Percentiles rank a stretch among this genome's conserved stretches.
Conservation (phyloP, 495 filamentous ascomycete species). For the Pyronema domesticum region DNA sequence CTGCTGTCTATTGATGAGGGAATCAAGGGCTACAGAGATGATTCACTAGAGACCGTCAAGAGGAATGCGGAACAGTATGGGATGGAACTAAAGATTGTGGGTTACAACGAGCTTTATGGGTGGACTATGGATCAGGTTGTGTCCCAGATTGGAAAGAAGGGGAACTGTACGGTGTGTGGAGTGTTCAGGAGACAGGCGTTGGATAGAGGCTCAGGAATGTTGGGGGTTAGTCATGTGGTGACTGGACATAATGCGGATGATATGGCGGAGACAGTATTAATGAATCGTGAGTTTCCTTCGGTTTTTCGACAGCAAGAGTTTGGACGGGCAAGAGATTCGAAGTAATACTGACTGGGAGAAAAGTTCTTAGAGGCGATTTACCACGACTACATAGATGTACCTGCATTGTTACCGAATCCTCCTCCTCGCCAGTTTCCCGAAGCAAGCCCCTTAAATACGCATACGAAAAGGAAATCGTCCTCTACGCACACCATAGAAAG, state of each 20-base stretch:
- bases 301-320: background rate
- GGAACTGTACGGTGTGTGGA: constrained; percentile 97
- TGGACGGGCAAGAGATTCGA: background rate
- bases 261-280: constrained; percentile 93
- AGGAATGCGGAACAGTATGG: constrained; percentile 76
- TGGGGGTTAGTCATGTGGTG: constrained; percentile 85
- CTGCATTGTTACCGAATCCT: constrained; percentile 72
- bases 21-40: constrained; percentile 90
- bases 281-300: constrained; percentile 43
- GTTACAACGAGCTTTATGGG: constrained; percentile 87
- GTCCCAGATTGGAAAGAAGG: constrained; percentile 86
- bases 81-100: constrained; percentile 77
- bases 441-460: constrained; percentile 96
- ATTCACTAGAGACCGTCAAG: constrained; percentile 90
- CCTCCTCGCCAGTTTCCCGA: constrained; percentile 60
- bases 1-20: constrained; percentile 91
- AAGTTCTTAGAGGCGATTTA: constrained; percentile 67
- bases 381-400: constrained; percentile 74
- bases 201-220: constrained; percentile 71
- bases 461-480: constrained; percentile 96
- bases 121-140: constrained; percentile 99
- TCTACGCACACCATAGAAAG: constrained; percentile 90
- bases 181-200: constrained; percentile 90
- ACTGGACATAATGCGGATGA: constrained; percentile 98
- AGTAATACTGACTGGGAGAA: background rate